phyloP scores from a whole-genome alignment of 2,329 filamentous ascomycete genomes.

The Botrytis cinerea region DNA sequence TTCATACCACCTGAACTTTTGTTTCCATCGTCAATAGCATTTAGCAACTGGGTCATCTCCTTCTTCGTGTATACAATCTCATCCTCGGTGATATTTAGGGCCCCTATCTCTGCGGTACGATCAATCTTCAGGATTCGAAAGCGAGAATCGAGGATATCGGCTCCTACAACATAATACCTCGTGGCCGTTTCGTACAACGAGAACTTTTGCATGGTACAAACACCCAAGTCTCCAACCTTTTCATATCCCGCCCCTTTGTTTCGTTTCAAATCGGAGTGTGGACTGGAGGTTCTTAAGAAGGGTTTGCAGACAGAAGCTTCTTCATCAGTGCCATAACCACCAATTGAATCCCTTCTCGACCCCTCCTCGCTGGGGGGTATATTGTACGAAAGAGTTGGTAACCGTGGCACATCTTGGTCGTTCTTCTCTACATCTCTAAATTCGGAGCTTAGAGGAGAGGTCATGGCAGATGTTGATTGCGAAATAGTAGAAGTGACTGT shows the following conservation, averaged over 20 bases:
- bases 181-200: constrained; percentile 95
- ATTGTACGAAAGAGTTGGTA: constrained; percentile 35
- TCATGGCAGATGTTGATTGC: constrained; percentile 40
- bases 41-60: constrained; percentile 90
- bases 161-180: constrained; percentile 91
- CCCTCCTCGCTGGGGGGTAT: constrained; percentile 29
- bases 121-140: constrained; percentile 96
- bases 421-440: constrained; percentile 32
- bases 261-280: constrained; percentile 36
- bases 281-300: constrained; percentile 58
- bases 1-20: constrained; percentile 86
- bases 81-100: constrained; percentile 86
- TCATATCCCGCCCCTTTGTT: constrained; percentile 40
- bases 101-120: constrained; percentile 75
- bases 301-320: constrained; percentile 59
- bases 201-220: constrained; percentile 84
- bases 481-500: constrained; percentile 33
- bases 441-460: constrained; percentile 40
- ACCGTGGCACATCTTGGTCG: constrained; percentile 35
- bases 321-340: constrained; percentile 55
- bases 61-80: constrained; percentile 90
- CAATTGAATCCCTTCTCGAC: constrained; percentile 30
- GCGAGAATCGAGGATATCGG: constrained; percentile 83
- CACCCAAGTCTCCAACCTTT: constrained; percentile 47
- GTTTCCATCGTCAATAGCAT: constrained; percentile 94